phyloP scores from a whole-genome alignment of 164 flowering plant genomes.

The Magnolia kwangsiensis region DNA sequence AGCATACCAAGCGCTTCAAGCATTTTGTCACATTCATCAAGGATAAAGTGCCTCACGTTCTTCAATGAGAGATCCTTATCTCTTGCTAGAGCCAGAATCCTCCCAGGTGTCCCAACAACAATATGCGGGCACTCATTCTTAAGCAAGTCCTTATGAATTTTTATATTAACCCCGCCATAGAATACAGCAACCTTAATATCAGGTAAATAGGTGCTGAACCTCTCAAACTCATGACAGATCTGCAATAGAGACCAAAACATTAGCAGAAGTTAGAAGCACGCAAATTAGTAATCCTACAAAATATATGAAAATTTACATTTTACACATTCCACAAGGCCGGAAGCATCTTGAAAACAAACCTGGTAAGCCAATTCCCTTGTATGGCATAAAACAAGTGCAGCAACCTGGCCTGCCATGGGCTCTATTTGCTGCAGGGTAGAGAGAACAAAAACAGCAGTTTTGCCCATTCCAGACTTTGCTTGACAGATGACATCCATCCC shows the following conservation, averaged over 20 bases:
- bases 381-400: conserved; percentile 93
- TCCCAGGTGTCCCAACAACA: conserved; percentile 98
- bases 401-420: conserved; percentile 91
- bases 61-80: conserved; percentile 87
- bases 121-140: conserved; percentile 96
- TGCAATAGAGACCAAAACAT: conserved; percentile 15
- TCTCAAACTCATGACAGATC: conserved; percentile 96
- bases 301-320: neutral
- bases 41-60: conserved; percentile 96
- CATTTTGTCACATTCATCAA: conserved; percentile 99
- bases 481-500: conserved; percentile 99
- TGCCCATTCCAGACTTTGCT: conserved; percentile 99
- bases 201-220: conserved; percentile 86
- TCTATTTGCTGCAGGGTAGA: conserved; percentile 91
- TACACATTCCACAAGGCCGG: neutral
- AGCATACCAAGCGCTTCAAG: conserved; percentile 90
- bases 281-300: neutral
- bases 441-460: conserved; percentile 95
- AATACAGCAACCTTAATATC: conserved; percentile 92
- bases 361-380: conserved; percentile 98
- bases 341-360: conserved; percentile 35
- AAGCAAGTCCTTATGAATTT: conserved; percentile 78
- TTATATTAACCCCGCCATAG: conserved; percentile 91
- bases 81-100: conserved; percentile 79
- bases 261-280: neutral